Evolutionary conservation across 1,139 yeast species (phyloP).

Genomic region (Scheffersomyces insectosa): DNA sequence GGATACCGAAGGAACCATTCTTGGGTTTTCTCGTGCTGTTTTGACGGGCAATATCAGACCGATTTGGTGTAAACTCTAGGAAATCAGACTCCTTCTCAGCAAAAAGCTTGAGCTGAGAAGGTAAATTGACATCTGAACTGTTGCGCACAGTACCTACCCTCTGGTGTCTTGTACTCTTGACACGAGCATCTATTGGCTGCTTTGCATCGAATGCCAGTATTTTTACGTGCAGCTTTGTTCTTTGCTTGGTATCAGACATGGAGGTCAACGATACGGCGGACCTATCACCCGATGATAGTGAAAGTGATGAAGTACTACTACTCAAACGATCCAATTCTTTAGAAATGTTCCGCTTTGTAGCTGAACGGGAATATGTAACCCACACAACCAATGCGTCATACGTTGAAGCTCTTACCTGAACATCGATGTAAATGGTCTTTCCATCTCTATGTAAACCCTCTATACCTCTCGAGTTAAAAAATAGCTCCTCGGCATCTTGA

Average conservation of each 20-base stretch:
- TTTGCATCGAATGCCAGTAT: conserved; percentile 1
- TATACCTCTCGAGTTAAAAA: conserved; percentile 65
- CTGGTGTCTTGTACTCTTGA: not conserved
- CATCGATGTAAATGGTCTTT: conserved; percentile 61
- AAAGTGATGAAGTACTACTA: conserved; percentile 19
- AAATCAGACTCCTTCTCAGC: conserved; percentile 37
- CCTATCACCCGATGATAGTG: conserved; percentile 9
- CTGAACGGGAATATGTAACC: conserved; percentile 78
- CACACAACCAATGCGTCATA: conserved; percentile 66
- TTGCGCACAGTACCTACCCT: not conserved
- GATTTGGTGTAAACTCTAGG: conserved; percentile 33
- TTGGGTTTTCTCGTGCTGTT: conserved; percentile 39
- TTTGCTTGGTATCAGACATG: not conserved
- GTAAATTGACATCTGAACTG: conserved; percentile 33
- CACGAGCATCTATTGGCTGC: not conserved
- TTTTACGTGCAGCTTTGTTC: not conserved
- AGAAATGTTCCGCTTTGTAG: conserved; percentile 21
- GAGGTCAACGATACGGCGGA: conserved; percentile 1
- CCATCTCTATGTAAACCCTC: conserved; percentile 75
- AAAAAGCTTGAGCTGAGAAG: conserved; percentile 58
- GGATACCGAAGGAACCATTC: conserved; percentile 28
- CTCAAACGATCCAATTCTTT: conserved; percentile 28
- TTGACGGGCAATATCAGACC: conserved; percentile 34
- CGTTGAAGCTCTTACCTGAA: conserved; percentile 74
- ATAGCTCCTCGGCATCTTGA: conserved; percentile 39